These are phyloP conservation scores for Dalechampia spathulata DNA, from an alignment of 441 rosid genomes.

Conservation along the genomic window DNA sequence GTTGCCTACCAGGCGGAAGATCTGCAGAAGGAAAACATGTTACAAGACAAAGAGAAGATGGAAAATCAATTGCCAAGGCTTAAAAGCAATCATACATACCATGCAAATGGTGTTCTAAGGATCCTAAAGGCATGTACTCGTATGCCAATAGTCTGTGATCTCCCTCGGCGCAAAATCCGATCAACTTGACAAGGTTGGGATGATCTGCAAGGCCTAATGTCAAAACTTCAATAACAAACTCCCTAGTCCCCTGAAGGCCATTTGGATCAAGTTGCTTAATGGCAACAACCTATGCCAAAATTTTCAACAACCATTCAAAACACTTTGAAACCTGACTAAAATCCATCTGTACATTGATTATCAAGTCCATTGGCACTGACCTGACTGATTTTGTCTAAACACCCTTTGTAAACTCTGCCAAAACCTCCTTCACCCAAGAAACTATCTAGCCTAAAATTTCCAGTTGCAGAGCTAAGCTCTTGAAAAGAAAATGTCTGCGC, in stretches of 20 bases:
- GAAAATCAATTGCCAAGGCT: neutral
- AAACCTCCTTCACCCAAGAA: conserved; percentile 86
- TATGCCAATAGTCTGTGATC: conserved; percentile 86
- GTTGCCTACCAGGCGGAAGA: conserved; percentile 60
- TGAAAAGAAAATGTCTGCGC: conserved; percentile 46
- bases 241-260: conserved; percentile 88
- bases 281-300: conserved; percentile 85
- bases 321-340: too few species aligned
- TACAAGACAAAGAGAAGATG: neutral
- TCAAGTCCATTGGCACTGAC: too few species aligned
- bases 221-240: conserved; percentile 78
- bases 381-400: conserved; percentile 37
- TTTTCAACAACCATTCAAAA: too few species aligned
- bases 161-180: conserved; percentile 88
- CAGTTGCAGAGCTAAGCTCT: conserved; percentile 41
- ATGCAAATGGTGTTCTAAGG: conserved; percentile 84
- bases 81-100: conserved; percentile 36
- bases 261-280: conserved; percentile 85
- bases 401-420: conserved; percentile 66
- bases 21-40: conserved; percentile 31
- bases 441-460: conserved; percentile 43
- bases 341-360: too few species aligned
- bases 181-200: conserved; percentile 75
- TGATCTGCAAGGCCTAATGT: conserved; percentile 77
- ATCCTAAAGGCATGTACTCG: conserved; percentile 88